These are phyloP conservation scores for Debaryomyces castellii DNA, from an alignment of 805 yeast genomes.

Conservation along the genomic window DNA sequence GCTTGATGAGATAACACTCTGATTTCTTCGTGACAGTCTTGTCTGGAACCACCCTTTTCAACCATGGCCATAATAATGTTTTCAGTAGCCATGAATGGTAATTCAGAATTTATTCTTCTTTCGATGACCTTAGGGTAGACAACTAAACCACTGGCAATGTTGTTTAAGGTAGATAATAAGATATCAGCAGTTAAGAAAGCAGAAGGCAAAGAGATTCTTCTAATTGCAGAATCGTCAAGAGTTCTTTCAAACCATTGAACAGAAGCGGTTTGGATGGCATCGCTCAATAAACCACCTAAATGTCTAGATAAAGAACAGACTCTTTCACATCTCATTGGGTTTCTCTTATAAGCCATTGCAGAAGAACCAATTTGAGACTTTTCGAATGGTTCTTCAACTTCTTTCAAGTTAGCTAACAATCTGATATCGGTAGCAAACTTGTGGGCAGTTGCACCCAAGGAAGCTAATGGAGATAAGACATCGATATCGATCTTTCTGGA, in stretches of 20 bases:
- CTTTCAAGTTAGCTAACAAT: constrained; percentile 93
- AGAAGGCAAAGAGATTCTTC: constrained; percentile 94
- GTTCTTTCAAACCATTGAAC: constrained; percentile 99
- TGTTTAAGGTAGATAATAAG: constrained; percentile 80
- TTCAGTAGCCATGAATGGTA: constrained; percentile 99
- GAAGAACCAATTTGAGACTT: constrained; percentile 97
- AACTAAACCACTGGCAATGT: constrained; percentile 92
- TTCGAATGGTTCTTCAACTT: constrained; percentile 97
- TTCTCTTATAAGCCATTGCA: constrained; percentile 99
- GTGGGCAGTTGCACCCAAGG: constrained; percentile 94
- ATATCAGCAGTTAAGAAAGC: constrained; percentile 97
- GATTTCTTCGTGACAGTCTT: constrained; percentile 96
- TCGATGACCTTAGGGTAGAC: constrained; percentile 98
- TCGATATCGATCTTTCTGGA: constrained; percentile 97
- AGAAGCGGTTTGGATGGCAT: constrained; percentile 94
- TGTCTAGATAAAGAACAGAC: constrained; percentile 98
- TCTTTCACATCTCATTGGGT: constrained; percentile 99
- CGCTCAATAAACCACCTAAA: constrained; percentile 85
- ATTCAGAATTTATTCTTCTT: constrained; percentile 89
- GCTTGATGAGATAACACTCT: constrained; percentile 97
- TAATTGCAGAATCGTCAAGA: constrained; percentile 94
- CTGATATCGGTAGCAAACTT: constrained; percentile 97
- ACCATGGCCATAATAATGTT: constrained; percentile 99
- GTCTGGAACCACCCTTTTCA: constrained; percentile 95
- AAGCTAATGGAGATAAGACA: constrained; percentile 85